phyloP scores from a whole-genome alignment of 176 grass and related monocot species.

The Oryza brachyantha region DNA sequence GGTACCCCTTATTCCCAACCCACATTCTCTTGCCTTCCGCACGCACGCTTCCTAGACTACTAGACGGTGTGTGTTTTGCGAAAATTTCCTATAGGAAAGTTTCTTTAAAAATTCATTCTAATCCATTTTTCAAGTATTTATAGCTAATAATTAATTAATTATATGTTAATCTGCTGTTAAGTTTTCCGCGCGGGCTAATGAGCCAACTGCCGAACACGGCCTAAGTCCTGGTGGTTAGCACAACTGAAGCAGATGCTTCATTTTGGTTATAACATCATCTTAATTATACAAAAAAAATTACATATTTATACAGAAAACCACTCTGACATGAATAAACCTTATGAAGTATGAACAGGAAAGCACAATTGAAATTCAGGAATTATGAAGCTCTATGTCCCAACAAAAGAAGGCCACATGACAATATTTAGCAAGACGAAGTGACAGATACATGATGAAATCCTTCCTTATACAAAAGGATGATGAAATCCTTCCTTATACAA shows the following conservation, averaged over 20 bases:
- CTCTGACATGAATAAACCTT: slow-evolving; percentile 5
- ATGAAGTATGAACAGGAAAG: not conserved
- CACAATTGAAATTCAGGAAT: not conserved
- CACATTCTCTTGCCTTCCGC: too few species aligned
- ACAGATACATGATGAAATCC: not conserved
- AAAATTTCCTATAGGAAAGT: too few species aligned
- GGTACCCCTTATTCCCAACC: too few species aligned
- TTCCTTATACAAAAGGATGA: not conserved
- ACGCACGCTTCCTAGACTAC: too few species aligned
- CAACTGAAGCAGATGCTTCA: not conserved
- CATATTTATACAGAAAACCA: slow-evolving; percentile 23
- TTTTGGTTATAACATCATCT: not conserved
- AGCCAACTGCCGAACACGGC: too few species aligned
- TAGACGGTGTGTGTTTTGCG: too few species aligned
- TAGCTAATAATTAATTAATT: too few species aligned
- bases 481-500: not conserved
- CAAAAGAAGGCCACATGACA: slow-evolving; percentile 5
- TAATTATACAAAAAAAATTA: not conserved
- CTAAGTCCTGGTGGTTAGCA: not conserved
- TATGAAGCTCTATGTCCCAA: not conserved
- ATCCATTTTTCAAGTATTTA: too few species aligned
- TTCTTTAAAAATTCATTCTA: too few species aligned
- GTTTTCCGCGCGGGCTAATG: too few species aligned
- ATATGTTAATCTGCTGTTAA: too few species aligned
- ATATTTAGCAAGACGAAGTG: not conserved